Conservation (phyloP, 2,329 filamentous ascomycete species). For the Paecilomyces dactylethromorphus region DNA sequence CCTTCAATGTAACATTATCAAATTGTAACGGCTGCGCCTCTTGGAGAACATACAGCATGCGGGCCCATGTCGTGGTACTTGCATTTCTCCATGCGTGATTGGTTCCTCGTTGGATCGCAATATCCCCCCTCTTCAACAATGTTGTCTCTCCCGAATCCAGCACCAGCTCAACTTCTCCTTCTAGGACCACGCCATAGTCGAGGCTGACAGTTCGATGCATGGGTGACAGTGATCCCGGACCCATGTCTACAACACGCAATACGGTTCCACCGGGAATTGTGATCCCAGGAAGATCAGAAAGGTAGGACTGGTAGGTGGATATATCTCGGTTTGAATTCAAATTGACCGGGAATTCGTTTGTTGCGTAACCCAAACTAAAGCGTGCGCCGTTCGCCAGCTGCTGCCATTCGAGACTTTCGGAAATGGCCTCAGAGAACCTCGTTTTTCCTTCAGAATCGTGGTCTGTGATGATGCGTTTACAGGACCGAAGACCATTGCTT, state of each 20-base stretch:
- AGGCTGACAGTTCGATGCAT: constrained; percentile 48
- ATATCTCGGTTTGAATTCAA: constrained; percentile 43
- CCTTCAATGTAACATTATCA: constrained; percentile 9
- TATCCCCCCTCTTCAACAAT: constrained; percentile 43
- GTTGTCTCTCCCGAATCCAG: constrained; percentile 44
- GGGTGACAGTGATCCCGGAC: constrained; percentile 31
- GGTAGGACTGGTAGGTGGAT: constrained; percentile 37
- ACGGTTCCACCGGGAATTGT: constrained; percentile 41
- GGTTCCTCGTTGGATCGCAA: constrained; percentile 45
- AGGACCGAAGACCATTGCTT: no score
- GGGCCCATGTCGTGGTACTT: neutral
- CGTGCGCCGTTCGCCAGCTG: constrained; percentile 31
- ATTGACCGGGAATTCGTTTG: constrained; percentile 41
- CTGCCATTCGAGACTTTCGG: constrained; percentile 7
- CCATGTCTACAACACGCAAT: constrained; percentile 37
- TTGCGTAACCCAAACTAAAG: constrained; percentile 46
- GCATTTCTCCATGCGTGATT: constrained; percentile 33
- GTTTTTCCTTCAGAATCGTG: constrained; percentile 5
- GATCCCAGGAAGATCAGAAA: constrained; percentile 43
- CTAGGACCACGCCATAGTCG: constrained; percentile 47
- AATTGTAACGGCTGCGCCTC: neutral
- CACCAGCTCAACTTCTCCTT: constrained; percentile 44
- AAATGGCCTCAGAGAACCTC: no score
- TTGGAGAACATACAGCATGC: neutral
- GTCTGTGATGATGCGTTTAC: no score